Evolutionary conservation across 2,329 filamentous ascomycete genomes (phyloP), one percentile per base, ranked within the genome.

Genomic region (Arthrobotrys musiformis): DNA sequence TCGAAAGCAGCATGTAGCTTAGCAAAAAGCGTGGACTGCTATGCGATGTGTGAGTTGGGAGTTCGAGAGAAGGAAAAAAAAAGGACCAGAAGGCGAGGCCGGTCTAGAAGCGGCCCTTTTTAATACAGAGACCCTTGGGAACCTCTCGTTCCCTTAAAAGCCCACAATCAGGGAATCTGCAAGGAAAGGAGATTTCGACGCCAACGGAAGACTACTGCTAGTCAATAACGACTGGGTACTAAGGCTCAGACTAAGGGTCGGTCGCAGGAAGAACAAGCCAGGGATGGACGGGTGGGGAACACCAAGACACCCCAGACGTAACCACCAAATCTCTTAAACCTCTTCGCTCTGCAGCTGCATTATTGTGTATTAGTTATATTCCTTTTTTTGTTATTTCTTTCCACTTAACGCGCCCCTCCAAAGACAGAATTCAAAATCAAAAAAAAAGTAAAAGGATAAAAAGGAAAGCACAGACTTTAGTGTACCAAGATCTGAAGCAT

Each of bases 101-200:
- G 74, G 69, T 78, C 68, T 78, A 78, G 74, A 78, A 69, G 69
- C 64, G 73, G 73, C 61, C 64, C 68, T 69, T 64, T 73, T 78
- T 78, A 73, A 78, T 73, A 69, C 63, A 72, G 46, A 61, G 67
- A 61, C 35, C 26, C 33, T 42, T 42, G 48, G 19, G 50, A 40
- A 52, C 48, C 46, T 54, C 24, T 40, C 5, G 9, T 24, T 54
- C 46, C 28, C 46, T 52, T 54, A 50, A 42, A 62, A 58, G 70
- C 24, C 52, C 52, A 73, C 46, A 68, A 67, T 60, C 54, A 56
- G 52, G 37, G 52, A 72, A 72, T 30, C 56, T 75, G 61, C 70
- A 70, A 73, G 77, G 48, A 68, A 66, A 75, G 70, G 44, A 69
- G 64, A 74, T 69, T 77, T 78, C 70, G 76, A 79, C 78, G 76